Conservation (phyloP, 306 rosid genomes). For the Ochetophila trinervis region DNA sequence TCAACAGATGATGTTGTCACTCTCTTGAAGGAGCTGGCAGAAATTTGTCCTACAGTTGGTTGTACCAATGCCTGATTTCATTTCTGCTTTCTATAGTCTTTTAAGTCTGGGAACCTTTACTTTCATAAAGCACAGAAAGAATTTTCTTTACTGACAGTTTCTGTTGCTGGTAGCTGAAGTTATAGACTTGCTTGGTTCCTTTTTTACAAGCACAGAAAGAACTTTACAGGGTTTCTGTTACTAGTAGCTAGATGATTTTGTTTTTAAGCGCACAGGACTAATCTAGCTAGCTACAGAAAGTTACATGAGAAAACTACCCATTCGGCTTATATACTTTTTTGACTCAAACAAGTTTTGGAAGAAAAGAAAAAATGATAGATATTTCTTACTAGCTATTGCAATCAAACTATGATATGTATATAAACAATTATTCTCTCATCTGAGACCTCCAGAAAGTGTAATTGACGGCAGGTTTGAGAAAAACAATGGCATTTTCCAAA, state of each 20-base stretch:
- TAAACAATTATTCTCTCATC: too few relatives aligned
- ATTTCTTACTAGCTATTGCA: neutral
- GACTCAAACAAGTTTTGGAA: neutral
- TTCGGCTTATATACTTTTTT: conserved; percentile 1
- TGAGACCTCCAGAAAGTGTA: too few relatives aligned
- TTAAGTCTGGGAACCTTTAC: conserved; percentile 10
- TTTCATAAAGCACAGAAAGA: too few relatives aligned
- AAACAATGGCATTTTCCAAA: too few relatives aligned
- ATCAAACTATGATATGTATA: conserved; percentile 2
- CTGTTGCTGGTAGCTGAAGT: neutral
- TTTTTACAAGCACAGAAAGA: conserved; percentile 8
- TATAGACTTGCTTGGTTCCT: conserved; percentile 11
- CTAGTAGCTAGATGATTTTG: neutral
- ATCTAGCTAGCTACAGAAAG: too few relatives aligned
- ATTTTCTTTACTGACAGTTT: too few relatives aligned
- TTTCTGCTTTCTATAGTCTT: neutral
- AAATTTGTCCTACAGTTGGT: conserved; percentile 30
- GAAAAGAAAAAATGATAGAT: neutral
- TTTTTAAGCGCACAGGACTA: too few relatives aligned
- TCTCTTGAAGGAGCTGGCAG: conserved; percentile 61
- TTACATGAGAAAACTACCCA: too few relatives aligned
- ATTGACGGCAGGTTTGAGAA: too few relatives aligned
- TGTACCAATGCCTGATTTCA: neutral
- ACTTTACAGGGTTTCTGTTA: neutral
- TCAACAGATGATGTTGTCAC: conserved; percentile 57